A percentile compares a stretch with the other conserved stretches of the same genome.
phyloP scores from a whole-genome alignment of 768 basidiomycete species.

The Suillus discolor region DNA sequence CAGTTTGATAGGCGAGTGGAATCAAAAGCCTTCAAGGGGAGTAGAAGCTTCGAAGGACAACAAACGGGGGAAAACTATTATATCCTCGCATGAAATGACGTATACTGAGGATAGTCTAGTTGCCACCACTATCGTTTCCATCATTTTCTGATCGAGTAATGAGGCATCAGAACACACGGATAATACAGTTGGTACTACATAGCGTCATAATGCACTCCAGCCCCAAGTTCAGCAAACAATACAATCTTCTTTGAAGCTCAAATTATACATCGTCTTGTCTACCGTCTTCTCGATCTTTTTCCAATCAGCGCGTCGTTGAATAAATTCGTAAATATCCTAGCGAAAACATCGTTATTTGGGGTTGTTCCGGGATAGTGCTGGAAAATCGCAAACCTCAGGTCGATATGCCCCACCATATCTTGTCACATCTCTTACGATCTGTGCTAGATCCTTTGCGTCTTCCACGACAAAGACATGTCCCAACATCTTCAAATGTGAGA shows the following conservation, averaged over 20 bases:
- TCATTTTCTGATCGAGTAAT: not conserved
- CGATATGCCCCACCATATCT: constrained; percentile 94
- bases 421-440: constrained; percentile 94
- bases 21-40: too few relatives aligned
- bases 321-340: constrained; percentile 93
- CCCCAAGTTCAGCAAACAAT: constrained; percentile 38
- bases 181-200: not conserved
- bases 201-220: not conserved
- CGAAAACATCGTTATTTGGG: not conserved
- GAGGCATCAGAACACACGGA: too few relatives aligned
- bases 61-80: too few relatives aligned
- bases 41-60: too few relatives aligned
- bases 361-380: not conserved
- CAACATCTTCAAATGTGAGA: constrained; percentile 94
- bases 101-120: too few relatives aligned
- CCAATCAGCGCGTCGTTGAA: constrained; percentile 94
- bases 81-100: too few relatives aligned
- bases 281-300: constrained; percentile 98
- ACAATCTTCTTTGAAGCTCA: constrained; percentile 94
- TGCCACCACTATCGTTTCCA: not conserved
- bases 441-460: constrained; percentile 94
- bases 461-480: constrained; percentile 96
- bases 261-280: constrained; percentile 92
- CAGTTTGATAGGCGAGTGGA: too few relatives aligned
- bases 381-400: constrained; percentile 68